Percentiles rank a stretch among this genome's conserved stretches.
phyloP scores from a whole-genome alignment of 1,284 basidiomycete species.

The Cutaneotrichosporon arboriforme region DNA sequence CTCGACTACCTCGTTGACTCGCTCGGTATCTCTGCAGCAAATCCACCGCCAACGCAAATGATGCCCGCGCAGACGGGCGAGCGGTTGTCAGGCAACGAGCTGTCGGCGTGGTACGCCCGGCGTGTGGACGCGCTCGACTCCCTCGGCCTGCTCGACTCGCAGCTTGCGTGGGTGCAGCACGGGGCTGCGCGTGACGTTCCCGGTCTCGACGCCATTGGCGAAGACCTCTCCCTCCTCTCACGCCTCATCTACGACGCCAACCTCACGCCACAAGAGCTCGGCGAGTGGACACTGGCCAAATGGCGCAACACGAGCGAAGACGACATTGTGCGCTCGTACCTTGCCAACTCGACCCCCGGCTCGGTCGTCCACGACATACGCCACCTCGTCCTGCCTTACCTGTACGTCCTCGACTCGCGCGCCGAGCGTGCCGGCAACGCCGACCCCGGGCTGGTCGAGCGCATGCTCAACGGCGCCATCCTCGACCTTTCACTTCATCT shows the following conservation, averaged over 20 bases:
- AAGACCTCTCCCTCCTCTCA: slow-evolving; percentile 79
- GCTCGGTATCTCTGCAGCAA: slow-evolving; percentile 3
- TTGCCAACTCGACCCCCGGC: slow-evolving; percentile 61
- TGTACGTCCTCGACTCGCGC: slow-evolving; percentile 79
- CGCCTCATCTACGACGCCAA: slow-evolving; percentile 74
- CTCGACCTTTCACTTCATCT: slow-evolving; percentile 62
- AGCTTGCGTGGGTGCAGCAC: slow-evolving; percentile 73
- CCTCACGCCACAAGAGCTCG: slow-evolving; percentile 28
- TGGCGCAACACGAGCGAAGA: slow-evolving; percentile 66
- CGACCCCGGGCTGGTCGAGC: slow-evolving; percentile 55
- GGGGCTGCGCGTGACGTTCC: slow-evolving; percentile 72
- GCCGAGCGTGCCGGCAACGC: slow-evolving; percentile 69
- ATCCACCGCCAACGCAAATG: slow-evolving; percentile 1
- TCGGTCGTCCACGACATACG: slow-evolving; percentile 66
- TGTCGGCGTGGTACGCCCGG: slow-evolving; percentile 67
- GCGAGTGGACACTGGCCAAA: slow-evolving; percentile 62
- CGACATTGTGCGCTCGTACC: slow-evolving; percentile 66
- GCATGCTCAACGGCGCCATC: slow-evolving; percentile 68
- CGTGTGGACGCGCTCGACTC: slow-evolving; percentile 62
- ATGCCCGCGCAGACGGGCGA: slow-evolving; percentile 17
- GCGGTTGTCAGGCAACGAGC: slow-evolving; percentile 38
- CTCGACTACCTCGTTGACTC: slow-evolving; percentile 9
- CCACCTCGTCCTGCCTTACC: slow-evolving; percentile 77
- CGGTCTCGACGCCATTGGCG: slow-evolving; percentile 76
- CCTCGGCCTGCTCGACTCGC: slow-evolving; percentile 71